Base-by-base conservation (phyloP, 2,329 filamentous ascomycete species). In the Pestalotiopsis sp. region DNA sequence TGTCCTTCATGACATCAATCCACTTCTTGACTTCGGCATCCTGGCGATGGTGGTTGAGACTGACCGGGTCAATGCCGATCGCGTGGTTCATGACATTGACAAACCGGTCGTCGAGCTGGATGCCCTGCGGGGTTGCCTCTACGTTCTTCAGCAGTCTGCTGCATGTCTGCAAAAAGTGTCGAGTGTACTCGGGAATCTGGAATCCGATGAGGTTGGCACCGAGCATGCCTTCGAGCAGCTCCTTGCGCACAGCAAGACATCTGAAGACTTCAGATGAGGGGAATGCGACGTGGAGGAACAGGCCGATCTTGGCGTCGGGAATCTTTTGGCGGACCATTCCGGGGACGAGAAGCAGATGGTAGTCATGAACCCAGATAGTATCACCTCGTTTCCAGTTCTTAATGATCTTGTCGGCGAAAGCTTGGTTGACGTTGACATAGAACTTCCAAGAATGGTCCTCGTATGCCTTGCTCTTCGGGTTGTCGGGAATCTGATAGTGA, bases 381-480 rank as follows among this genome's bases (percentile, higher is more conserved):
- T 98, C 96, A 57, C 94, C 94, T 36, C 92, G 90, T 84, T 97
- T 98, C 91, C 95, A 98, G 81, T 95, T 93, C 79, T 92, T 92
- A 62, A 97, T 86, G 69, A 98, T 94, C 78, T 91, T 92, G 78
- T 98, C 93, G 40, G 95, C 95, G 81, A 98, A 98, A 3, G 92
- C 93, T 79, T 96, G 92, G 82, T 98, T 98, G 77, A 98, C 88
- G 66, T 93, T 93, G 77, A 94, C 92, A 76, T 98, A 98, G 83
- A 93, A 97, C 73, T 94, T 89, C 94, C 95, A 98, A 0, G 95
- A 98, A 80, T 98, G 95, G 74, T 98, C 95, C 79, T 97, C 92
- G 79, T 97, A 98, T 0, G 95, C 95, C 80, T 98, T 98, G 89
- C 94, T 98, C 86, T 97, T 97, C 31, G 95, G 95, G 78, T 97